phyloP scores from a whole-genome alignment of 148 eudicot species.

The Persicaria maculosa region DNA sequence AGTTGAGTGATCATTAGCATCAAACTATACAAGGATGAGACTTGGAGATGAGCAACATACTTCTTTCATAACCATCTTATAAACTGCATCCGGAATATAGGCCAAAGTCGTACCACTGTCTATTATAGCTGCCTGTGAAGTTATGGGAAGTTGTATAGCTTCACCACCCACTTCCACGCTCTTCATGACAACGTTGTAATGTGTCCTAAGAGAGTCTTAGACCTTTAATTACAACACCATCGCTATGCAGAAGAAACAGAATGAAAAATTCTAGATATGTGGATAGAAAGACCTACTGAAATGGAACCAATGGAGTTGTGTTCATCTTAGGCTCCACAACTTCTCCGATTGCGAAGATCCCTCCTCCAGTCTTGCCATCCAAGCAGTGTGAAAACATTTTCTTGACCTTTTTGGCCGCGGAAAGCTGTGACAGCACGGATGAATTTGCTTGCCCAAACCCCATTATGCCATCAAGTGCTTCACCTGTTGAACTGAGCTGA shows the following conservation, averaged over 20 bases:
- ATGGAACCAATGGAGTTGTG: conserved; percentile 54
- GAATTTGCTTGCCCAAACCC: conserved; percentile 88
- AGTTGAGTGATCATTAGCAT: conserved; percentile 1
- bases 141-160: conserved; percentile 37
- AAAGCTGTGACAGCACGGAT: conserved; percentile 86
- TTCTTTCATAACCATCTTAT: conserved; percentile 36
- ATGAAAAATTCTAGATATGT: neutral
- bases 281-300: conserved; percentile 40
- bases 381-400: conserved; percentile 89
- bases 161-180: conserved; percentile 59
- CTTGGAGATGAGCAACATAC: conserved; percentile 26
- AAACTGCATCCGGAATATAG: conserved; percentile 64
- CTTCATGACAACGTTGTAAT: conserved; percentile 69
- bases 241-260: no score
- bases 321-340: conserved; percentile 67
- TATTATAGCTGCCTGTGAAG: conserved; percentile 39
- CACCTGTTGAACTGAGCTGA: conserved; percentile 50
- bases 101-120: conserved; percentile 96
- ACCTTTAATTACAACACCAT: conserved; percentile 23
- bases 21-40: neutral
- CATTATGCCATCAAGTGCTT: conserved; percentile 83
- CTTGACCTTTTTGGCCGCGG: conserved; percentile 54
- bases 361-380: conserved; percentile 70
- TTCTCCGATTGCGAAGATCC: conserved; percentile 83
- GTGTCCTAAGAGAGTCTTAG: conserved; percentile 53